phyloP scores from a whole-genome alignment of 495 filamentous ascomycete species.

The Penicillium verhagenii region DNA sequence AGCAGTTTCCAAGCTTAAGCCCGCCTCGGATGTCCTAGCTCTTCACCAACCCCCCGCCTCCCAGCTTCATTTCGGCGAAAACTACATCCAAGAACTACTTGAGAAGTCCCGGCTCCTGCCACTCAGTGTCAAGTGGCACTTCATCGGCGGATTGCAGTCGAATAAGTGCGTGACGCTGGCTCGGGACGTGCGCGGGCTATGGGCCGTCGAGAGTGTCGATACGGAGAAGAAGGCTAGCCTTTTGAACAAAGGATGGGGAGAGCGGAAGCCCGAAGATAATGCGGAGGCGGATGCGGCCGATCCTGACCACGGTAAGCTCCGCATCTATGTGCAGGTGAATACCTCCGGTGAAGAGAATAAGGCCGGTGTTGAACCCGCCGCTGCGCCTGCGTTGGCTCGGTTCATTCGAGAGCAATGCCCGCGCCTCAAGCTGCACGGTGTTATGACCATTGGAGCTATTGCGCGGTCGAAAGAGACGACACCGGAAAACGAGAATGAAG shows the following conservation, averaged over 20 bases:
- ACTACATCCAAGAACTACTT: conserved; percentile 90
- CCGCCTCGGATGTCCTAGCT: conserved; percentile 80
- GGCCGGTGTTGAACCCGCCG: conserved; percentile 67
- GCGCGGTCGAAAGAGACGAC: conserved; percentile 70
- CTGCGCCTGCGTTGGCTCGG: conserved; percentile 58
- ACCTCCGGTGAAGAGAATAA: conserved; percentile 88
- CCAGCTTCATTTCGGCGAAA: conserved; percentile 91
- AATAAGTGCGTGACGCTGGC: conserved; percentile 91
- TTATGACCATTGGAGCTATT: conserved; percentile 98
- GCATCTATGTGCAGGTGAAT: conserved; percentile 90
- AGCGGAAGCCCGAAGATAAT: conserved; percentile 31
- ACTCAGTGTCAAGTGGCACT: conserved; percentile 84
- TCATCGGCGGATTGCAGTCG: conserved; percentile 87
- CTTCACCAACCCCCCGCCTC: conserved; percentile 60
- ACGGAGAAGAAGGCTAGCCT: conserved; percentile 78
- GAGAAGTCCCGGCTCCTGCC: conserved; percentile 83
- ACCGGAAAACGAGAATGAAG: conserved; percentile 81
- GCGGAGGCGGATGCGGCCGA: conserved; percentile 10
- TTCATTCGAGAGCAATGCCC: conserved; percentile 69
- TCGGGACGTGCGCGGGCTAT: conserved; percentile 82
- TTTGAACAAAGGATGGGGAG: conserved; percentile 73
- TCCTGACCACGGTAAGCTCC: conserved; percentile 40
- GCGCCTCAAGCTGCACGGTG: conserved; percentile 68
- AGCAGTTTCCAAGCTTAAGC: conserved; percentile 92
- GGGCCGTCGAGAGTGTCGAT: conserved; percentile 89